Evolutionary conservation across 495 filamentous ascomycete species (phyloP), one percentile per base, ranked within the genome.

Genomic region (Penicillium steckii): DNA sequence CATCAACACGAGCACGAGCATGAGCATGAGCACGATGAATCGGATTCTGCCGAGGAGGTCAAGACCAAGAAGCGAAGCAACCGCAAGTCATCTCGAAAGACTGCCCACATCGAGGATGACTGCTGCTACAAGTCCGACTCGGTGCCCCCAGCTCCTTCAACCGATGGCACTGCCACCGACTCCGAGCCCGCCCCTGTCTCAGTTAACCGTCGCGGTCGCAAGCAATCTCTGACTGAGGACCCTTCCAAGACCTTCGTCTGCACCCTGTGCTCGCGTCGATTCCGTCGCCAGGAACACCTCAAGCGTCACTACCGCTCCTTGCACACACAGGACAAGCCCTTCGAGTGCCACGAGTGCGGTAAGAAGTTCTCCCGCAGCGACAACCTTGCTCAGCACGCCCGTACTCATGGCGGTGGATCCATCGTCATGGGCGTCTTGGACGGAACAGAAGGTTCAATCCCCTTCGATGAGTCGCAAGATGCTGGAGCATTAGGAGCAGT

Each of bases 351-450:
- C 52, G 92, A 97, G 73, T 99, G 95, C 60, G 93, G 94, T 52
- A 99, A 99, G 85, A 96, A 96, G 77, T 99, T 97, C 77, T 97
- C 94, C 1, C 88, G 95, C 50, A 93, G 88, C 60, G 95, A 99
- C 72, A 99, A 99, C 74, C 82, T 99, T 19, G 86, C 90, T 25
- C 95, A 99, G 71, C 95, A 99, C 64, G 85, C 94, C 42, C 85
- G 95, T 44, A 99, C 94, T 12, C 95, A 99, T 60, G 95, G 90
- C 40, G 85, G 84, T 44, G 90, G 90, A 38, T 88, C 93, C 49
- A 88, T 97, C 55, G 84, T 91, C 49, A 89, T 97, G 89, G 85
- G 87, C 52, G 78, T 97, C 51, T 74, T 95, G 33, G 88, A 96
- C 47, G 69, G 80, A 45, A 77, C 79, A 15, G 86, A 88, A 29